These are phyloP conservation scores for Leonotis leonurus DNA, from an alignment of 257 asterid genomes.

Conservation along the genomic window DNA sequence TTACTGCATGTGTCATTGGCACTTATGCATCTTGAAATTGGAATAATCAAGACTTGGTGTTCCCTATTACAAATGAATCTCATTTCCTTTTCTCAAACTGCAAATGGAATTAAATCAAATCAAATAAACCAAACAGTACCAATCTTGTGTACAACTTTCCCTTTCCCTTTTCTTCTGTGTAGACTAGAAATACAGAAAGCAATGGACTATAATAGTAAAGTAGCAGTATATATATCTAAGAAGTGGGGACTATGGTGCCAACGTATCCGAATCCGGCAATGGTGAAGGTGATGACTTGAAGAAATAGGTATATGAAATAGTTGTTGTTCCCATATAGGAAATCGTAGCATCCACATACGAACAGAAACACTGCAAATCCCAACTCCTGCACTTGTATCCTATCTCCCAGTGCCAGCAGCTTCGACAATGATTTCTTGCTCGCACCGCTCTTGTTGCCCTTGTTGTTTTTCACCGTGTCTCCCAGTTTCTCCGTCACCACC, in stretches of 20 bases:
- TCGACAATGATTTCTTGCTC: slow-evolving; percentile 35
- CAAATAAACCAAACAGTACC: slow-evolving; percentile 18
- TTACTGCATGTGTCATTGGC: too few species aligned
- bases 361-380: slow-evolving; percentile 70
- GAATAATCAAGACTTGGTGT: neutral
- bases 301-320: slow-evolving; percentile 77
- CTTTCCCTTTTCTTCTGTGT: slow-evolving; percentile 15
- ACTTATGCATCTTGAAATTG: neutral
- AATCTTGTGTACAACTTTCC: slow-evolving; percentile 32
- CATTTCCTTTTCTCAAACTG: slow-evolving; percentile 1
- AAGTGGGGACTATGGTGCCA: slow-evolving; percentile 73
- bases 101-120: neutral
- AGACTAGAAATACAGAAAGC: slow-evolving; percentile 10
- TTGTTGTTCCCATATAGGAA: slow-evolving; percentile 63
- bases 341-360: slow-evolving; percentile 89
- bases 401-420: slow-evolving; percentile 39
- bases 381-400: slow-evolving; percentile 64
- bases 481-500: slow-evolving; percentile 96
- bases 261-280: slow-evolving; percentile 85
- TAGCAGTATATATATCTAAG: slow-evolving; percentile 15
- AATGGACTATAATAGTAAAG: neutral
- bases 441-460: slow-evolving; percentile 40
- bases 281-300: slow-evolving; percentile 74
- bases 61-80: slow-evolving; percentile 9
- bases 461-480: slow-evolving; percentile 72